These are phyloP conservation scores for Eremochloa ophiuroides DNA, from an alignment of 176 grass and related monocot genomes.

Conservation along the genomic window DNA sequence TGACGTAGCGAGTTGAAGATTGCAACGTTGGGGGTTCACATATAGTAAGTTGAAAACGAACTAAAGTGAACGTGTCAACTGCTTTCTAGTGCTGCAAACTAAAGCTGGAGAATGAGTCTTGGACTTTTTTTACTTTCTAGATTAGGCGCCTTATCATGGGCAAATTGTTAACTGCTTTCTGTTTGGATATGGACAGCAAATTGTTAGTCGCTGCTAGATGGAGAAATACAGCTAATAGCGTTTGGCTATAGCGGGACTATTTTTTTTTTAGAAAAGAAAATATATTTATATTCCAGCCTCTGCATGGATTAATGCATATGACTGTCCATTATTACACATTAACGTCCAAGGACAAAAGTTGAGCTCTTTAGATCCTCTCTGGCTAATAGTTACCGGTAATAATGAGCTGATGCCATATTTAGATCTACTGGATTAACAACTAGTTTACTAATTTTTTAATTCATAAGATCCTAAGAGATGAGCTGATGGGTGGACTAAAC, in stretches of 20 bases:
- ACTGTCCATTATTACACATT: too few relatives aligned
- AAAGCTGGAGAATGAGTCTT: neutral
- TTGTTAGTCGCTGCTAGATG: neutral
- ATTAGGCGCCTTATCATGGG: neutral
- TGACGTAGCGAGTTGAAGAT: neutral
- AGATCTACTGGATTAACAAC: too few relatives aligned
- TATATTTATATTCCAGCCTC: too few relatives aligned
- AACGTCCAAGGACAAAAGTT: too few relatives aligned
- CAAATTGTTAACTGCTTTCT: neutral
- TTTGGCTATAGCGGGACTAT: too few relatives aligned
- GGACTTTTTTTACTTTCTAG: constrained; percentile 21
- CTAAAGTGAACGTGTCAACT: neutral
- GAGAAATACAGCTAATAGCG: too few relatives aligned
- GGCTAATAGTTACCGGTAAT: too few relatives aligned
- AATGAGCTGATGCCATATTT: too few relatives aligned
- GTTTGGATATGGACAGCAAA: neutral
- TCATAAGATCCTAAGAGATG: neutral
- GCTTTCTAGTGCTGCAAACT: neutral
- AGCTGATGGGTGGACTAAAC: neutral
- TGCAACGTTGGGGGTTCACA: neutral
- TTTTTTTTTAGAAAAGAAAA: too few relatives aligned
- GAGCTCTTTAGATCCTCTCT: too few relatives aligned
- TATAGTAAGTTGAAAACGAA: neutral
- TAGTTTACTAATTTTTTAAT: neutral
- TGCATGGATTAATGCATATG: too few relatives aligned